phyloP scores from a whole-genome alignment of 345 rosid genomes.

The Murraya koenigii region DNA sequence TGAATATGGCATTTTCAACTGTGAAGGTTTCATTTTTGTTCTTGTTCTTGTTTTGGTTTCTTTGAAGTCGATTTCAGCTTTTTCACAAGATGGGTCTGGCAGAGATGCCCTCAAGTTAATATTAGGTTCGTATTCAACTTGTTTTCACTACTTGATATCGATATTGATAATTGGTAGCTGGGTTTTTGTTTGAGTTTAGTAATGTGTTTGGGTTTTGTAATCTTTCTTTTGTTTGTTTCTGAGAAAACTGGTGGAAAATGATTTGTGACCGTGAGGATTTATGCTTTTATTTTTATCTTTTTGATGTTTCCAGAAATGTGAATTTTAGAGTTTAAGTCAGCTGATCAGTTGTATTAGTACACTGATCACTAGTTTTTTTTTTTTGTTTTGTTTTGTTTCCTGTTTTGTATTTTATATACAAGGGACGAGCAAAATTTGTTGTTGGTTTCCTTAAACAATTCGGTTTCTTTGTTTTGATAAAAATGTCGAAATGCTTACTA shows the following conservation, averaged over 20 bases:
- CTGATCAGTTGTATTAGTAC: not conserved
- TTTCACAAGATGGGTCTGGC: constrained; percentile 20
- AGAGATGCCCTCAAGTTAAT: constrained; percentile 53
- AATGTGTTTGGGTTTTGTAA: constrained; percentile 3
- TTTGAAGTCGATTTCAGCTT: constrained; percentile 26
- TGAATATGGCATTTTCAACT: constrained; percentile 23
- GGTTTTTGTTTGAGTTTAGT: constrained; percentile 4
- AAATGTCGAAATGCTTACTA: not conserved
- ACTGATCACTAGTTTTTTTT: not conserved
- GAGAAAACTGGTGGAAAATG: constrained; percentile 5
- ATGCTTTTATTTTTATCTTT: not conserved
- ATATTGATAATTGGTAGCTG: constrained; percentile 1
- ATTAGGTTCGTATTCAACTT: constrained; percentile 42
- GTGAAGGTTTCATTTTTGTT: constrained; percentile 13
- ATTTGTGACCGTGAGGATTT: constrained; percentile 3
- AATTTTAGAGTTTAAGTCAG: constrained; percentile 5
- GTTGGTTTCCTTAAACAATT: not conserved
- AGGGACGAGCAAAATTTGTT: not conserved
- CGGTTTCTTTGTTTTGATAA: not conserved
- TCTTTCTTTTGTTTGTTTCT: not conserved
- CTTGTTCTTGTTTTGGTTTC: constrained; percentile 23
- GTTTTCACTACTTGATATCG: not conserved
- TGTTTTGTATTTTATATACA: not conserved
- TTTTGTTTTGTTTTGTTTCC: too few species aligned
- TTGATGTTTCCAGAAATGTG: not conserved